Conservation (phyloP, 208 protist genomes). For the Herpetomonas tarakana region DNA sequence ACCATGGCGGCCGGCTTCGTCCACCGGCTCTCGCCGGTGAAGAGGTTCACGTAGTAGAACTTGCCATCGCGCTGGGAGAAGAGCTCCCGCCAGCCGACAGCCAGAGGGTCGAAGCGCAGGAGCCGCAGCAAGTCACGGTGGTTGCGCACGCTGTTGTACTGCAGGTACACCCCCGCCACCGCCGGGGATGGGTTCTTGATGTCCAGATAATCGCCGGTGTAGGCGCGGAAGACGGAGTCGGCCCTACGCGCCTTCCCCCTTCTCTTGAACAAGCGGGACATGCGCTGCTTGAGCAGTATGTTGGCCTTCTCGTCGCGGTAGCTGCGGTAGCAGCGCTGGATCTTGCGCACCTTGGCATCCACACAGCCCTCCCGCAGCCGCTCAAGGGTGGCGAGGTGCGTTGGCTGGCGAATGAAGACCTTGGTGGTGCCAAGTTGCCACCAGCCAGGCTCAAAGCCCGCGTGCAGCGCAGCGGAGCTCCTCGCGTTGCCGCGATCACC, state of each 20-base stretch:
- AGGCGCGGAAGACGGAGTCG: slow-evolving; percentile 78
- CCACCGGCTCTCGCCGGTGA: slow-evolving; percentile 23
- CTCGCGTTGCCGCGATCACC: not conserved
- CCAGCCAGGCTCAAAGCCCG: slow-evolving; percentile 21
- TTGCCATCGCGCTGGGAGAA: not conserved
- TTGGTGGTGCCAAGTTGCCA: slow-evolving; percentile 91
- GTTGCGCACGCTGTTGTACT: not conserved
- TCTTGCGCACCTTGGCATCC: slow-evolving; percentile 64
- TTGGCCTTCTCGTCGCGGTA: slow-evolving; percentile 66
- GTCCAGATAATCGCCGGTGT: slow-evolving; percentile 69
- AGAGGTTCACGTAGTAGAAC: slow-evolving; percentile 42
- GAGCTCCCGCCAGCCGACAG: slow-evolving; percentile 56
- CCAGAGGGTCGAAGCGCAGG: slow-evolving; percentile 56
- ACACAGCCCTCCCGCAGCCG: slow-evolving; percentile 84
- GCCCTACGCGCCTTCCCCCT: slow-evolving; percentile 57
- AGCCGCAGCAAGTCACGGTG: slow-evolving; percentile 12
- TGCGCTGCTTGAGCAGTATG: slow-evolving; percentile 41
- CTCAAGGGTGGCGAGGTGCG: slow-evolving; percentile 89
- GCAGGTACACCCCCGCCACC: not conserved
- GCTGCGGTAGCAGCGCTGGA: slow-evolving; percentile 82
- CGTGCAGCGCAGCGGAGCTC: not conserved
- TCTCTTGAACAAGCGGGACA: slow-evolving; percentile 39
- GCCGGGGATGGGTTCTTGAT: slow-evolving; percentile 6
- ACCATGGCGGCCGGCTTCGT: slow-evolving; percentile 10
- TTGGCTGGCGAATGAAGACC: slow-evolving; percentile 93